phyloP scores from a whole-genome alignment of 2,329 filamentous ascomycete genomes.

The Elsinoe perseae region DNA sequence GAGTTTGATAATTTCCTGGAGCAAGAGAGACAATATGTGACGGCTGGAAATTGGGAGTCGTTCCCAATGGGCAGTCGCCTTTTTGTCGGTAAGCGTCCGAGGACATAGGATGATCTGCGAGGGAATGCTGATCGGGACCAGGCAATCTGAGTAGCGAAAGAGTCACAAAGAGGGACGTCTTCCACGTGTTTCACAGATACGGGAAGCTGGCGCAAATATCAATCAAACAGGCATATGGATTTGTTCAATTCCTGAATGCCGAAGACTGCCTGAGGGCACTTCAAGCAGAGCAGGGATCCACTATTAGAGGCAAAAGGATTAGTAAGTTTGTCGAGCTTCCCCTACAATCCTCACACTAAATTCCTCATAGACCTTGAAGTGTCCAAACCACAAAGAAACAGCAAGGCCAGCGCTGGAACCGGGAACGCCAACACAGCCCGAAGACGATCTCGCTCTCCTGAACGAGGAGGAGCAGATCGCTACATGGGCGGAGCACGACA shows the following conservation, averaged over 20 bases:
- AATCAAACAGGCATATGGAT: slow-evolving; percentile 93
- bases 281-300: slow-evolving; percentile 66
- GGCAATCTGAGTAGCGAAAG: slow-evolving; percentile 89
- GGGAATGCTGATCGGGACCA: slow-evolving; percentile 29
- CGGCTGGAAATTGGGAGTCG: slow-evolving; percentile 71
- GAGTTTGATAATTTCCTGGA: slow-evolving; percentile 65
- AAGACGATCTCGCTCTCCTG: slow-evolving; percentile 32
- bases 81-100: slow-evolving; percentile 61
- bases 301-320: slow-evolving; percentile 84
- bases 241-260: slow-evolving; percentile 82
- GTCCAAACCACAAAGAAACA: slow-evolving; percentile 67
- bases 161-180: slow-evolving; percentile 88
- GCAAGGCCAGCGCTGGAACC: slow-evolving; percentile 31
- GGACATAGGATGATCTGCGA: background rate
- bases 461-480: slow-evolving; percentile 34
- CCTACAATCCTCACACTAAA: background rate
- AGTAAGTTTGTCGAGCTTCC: slow-evolving; percentile 53
- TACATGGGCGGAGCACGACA: slow-evolving; percentile 43
- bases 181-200: slow-evolving; percentile 78
- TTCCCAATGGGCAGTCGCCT: slow-evolving; percentile 70
- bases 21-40: slow-evolving; percentile 67
- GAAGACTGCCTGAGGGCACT: slow-evolving; percentile 69
- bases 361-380: slow-evolving; percentile 66
- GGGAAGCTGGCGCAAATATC: slow-evolving; percentile 89
- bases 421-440: slow-evolving; percentile 39